These are phyloP conservation scores for Suillus weaverae DNA, from an alignment of 768 basidiomycete genomes.

Conservation along the genomic window DNA sequence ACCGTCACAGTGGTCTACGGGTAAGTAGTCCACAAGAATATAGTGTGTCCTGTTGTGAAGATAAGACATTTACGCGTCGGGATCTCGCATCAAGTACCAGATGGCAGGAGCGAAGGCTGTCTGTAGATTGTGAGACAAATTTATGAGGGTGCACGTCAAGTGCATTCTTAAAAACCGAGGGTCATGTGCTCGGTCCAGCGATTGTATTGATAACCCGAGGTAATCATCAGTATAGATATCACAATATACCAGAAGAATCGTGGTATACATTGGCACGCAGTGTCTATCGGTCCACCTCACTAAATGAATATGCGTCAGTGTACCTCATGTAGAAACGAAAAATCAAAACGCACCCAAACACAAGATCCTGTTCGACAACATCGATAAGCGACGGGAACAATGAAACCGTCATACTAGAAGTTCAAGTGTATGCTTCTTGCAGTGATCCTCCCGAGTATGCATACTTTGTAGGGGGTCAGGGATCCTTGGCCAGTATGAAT, in stretches of 20 bases:
- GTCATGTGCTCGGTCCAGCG: background rate
- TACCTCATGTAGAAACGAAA: background rate
- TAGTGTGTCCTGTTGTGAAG: too few relatives aligned
- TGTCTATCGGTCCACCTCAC: constrained; percentile 35
- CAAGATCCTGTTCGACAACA: constrained; percentile 62
- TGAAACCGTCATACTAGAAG: too few relatives aligned
- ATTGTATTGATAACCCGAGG: background rate
- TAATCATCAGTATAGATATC: background rate
- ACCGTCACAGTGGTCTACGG: too few relatives aligned
- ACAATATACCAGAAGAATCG: background rate
- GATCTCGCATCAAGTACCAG: background rate
- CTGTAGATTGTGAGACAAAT: background rate
- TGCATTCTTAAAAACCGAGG: background rate
- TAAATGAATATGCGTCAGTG: constrained; percentile 7
- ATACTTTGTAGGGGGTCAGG: too few relatives aligned
- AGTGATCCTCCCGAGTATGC: too few relatives aligned
- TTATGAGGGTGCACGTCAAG: background rate
- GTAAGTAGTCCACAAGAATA: too few relatives aligned
- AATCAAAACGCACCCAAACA: constrained; percentile 76
- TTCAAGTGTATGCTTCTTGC: too few relatives aligned
- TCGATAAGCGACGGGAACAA: constrained; percentile 11
- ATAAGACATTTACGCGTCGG: too few relatives aligned
- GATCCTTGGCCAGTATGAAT: too few relatives aligned
- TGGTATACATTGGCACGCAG: constrained; percentile 7
- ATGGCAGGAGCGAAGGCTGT: constrained; percentile 10